Conservation (phyloP, 2,329 filamentous ascomycete genomes). For the Kalaharituber pfeilii region DNA sequence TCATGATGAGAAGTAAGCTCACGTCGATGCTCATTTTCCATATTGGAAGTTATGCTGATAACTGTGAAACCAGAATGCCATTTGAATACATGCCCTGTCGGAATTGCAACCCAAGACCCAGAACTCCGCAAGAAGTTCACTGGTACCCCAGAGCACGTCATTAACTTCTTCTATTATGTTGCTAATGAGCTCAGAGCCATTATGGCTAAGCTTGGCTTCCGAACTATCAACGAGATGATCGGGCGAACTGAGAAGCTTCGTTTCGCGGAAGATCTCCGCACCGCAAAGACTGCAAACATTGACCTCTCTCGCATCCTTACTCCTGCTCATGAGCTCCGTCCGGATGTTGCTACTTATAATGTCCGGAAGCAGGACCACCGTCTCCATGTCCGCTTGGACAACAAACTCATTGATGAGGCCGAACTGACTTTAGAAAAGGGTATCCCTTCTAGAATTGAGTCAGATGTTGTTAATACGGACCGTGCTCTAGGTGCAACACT, state of each 20-base stretch:
- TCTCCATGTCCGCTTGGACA: slow-evolving; percentile 81
- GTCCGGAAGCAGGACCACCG: slow-evolving; percentile 95
- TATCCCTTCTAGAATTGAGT: slow-evolving; percentile 80
- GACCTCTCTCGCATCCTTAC: slow-evolving; percentile 85
- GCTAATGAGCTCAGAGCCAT: slow-evolving; percentile 91
- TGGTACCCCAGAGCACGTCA: slow-evolving; percentile 86
- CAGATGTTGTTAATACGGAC: slow-evolving; percentile 91
- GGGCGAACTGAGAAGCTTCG: slow-evolving; percentile 74
- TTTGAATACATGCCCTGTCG: slow-evolving; percentile 69
- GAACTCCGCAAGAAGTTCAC: slow-evolving; percentile 84
- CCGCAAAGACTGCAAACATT: slow-evolving; percentile 78
- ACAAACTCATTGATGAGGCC: slow-evolving; percentile 91
- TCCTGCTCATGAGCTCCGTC: slow-evolving; percentile 85
- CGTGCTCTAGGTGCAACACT: slow-evolving; percentile 83
- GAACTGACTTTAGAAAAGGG: slow-evolving; percentile 91
- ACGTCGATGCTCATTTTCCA: slow-evolving; percentile 2
- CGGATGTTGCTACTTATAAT: slow-evolving; percentile 90
- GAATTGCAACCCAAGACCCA: slow-evolving; percentile 92
- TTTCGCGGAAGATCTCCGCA: slow-evolving; percentile 75
- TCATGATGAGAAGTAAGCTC: slow-evolving; percentile 54
- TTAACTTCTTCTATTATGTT: slow-evolving; percentile 98
- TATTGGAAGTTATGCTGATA: neutral
- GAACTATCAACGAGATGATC: slow-evolving; percentile 95
- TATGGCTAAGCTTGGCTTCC: slow-evolving; percentile 89
- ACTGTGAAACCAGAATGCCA: slow-evolving; percentile 21